Conservation (phyloP, 192 early-diverging fungal genomes). For the Coemansia sp. region DNA sequence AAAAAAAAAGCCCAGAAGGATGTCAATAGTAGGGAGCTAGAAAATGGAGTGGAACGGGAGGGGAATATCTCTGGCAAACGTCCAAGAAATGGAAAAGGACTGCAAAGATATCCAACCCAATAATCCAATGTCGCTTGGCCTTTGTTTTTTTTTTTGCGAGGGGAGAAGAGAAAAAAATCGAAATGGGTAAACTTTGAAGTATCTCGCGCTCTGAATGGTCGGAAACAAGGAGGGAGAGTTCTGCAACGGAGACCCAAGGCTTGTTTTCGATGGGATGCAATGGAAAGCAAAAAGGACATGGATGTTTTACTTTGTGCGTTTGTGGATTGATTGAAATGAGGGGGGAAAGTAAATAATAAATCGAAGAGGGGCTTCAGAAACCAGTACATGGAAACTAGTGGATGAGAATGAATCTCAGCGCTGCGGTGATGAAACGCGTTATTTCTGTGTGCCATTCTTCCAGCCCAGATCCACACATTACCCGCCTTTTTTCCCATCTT, state of each 20-base stretch:
- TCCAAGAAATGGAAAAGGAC: neutral
- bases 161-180: conserved; percentile 31
- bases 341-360: neutral
- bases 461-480: neutral
- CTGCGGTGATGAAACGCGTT: conserved; percentile 1
- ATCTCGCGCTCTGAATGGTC: conserved; percentile 3
- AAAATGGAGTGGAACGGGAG: neutral
- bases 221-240: neutral
- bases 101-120: too few relatives aligned
- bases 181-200: conserved; percentile 7
- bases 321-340: neutral
- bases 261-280: neutral
- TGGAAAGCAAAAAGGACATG: neutral
- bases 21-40: neutral
- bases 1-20: neutral
- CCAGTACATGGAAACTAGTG: conserved; percentile 10
- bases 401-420: conserved; percentile 3
- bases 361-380: neutral
- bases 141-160: neutral
- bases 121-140: too few relatives aligned
- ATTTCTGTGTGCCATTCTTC: neutral
- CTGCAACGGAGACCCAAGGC: neutral
- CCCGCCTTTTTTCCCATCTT: too few relatives aligned
- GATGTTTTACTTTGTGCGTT: conserved; percentile 6
- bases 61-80: neutral